Evolutionary conservation across 768 basidiomycete genomes (phyloP), one percentile per base, ranked within the genome.

Genomic region (Chalciporus sphaerocephalus): DNA sequence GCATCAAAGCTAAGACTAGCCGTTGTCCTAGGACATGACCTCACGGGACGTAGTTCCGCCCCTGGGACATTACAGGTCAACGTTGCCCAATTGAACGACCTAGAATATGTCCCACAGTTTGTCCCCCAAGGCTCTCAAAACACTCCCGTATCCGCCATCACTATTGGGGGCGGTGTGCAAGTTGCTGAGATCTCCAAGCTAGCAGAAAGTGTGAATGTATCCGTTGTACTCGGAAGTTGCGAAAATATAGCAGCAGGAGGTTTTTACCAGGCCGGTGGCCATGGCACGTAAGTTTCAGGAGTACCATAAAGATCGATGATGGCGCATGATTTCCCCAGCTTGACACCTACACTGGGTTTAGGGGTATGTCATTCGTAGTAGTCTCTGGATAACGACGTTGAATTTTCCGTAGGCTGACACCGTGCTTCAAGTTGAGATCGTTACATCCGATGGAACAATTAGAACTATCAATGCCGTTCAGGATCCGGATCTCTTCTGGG

Each of bases 401-500:
- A 16, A 13, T 42, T 47, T 71, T 66, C 55, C 44, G 2, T 32
- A 50, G 75, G 73, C 49, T 16, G 76, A 75, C 55, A 71, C 74
- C 28, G 67, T 69, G 15, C 52, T 78, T 16, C 63, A 79, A 43
- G 69, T 76, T 45, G 48, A 57, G 32, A 56, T 54, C 3, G 73
- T 79, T 8, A 72, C 66, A 16, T 60, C 76, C 0, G 59, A 66
- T 37, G 76, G 75, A 9, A 46, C 60, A 2, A 48, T 67, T 24
- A 57, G 72, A 38, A 67, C 52, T 1, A 69, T 66, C 24, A 79
- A 78, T 53, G 51, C 57, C 0, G 61, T 64, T 47, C 61, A 66
- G 33, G 64, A 77, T 51, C 13, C 62, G 7, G 74, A 79, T 41
- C 65, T 80, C 0, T 79, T 75, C 57, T 80, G 75, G 72, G 79